These are phyloP conservation scores for Fusarium gaditjirri DNA, from an alignment of 2,329 filamentous ascomycete species.

Conservation along the genomic window DNA sequence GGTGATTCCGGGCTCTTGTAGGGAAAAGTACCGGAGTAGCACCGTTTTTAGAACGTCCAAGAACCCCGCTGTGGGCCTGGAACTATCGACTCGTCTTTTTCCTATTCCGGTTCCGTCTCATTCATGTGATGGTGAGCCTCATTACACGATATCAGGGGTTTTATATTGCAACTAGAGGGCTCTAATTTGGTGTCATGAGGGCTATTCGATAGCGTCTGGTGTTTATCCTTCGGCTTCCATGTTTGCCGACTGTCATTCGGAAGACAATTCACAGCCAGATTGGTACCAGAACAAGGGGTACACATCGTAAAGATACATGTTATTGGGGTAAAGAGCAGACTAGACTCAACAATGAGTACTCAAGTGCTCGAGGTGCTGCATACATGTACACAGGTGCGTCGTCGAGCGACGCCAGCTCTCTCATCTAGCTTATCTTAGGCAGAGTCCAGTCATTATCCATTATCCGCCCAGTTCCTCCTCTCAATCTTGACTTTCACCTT, in stretches of 20 bases:
- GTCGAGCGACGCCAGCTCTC: conserved; percentile 5
- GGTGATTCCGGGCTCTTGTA: conserved; percentile 18
- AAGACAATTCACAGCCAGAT: not conserved
- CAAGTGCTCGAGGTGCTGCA: conserved; percentile 1
- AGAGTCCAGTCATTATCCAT: conserved; percentile 14
- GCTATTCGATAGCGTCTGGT: not conserved
- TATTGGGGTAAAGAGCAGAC: conserved; percentile 7
- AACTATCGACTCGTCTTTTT: conserved; percentile 2
- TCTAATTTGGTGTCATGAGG: not conserved
- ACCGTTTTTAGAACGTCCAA: not conserved
- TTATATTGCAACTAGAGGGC: conserved; percentile 3
- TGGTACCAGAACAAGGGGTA: not conserved
- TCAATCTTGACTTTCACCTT: conserved; percentile 15
- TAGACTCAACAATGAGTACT: not conserved
- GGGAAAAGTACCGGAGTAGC: conserved; percentile 23
- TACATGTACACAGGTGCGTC: conserved; percentile 34
- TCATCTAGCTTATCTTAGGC: not conserved
- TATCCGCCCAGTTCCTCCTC: not conserved
- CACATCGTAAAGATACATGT: conserved; percentile 2
- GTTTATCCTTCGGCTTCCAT: not conserved
- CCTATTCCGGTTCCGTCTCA: conserved; percentile 11
- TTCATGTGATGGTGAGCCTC: conserved; percentile 27
- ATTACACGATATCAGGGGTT: conserved; percentile 27
- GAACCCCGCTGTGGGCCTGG: conserved; percentile 37
- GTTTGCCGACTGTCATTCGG: not conserved